phyloP scores from a whole-genome alignment of 768 basidiomycete species.

The Lactarius hengduanensis region DNA sequence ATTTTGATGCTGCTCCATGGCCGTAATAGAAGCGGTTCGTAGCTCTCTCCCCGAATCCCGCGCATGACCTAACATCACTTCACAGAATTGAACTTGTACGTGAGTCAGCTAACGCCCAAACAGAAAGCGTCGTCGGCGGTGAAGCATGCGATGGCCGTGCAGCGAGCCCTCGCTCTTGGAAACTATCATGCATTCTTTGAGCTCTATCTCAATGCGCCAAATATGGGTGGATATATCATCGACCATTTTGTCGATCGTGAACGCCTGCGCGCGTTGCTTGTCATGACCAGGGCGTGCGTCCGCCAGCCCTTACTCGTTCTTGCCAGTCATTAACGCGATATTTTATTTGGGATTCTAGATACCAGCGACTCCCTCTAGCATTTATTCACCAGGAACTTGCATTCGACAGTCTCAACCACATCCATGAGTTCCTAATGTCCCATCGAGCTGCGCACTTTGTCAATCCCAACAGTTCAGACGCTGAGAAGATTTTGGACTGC shows the following conservation, averaged over 20 bases:
- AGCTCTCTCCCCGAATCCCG: conserved; percentile 1
- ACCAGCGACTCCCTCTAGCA: conserved; percentile 69
- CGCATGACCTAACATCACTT: conserved; percentile 9
- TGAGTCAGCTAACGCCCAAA: conserved; percentile 94
- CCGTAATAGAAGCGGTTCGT: conserved; percentile 86
- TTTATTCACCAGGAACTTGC: conserved; percentile 82
- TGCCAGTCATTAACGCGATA: conserved; percentile 4
- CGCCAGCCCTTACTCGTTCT: conserved; percentile 10
- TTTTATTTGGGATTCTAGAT: conserved; percentile 50
- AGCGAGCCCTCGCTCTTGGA: conserved; percentile 84
- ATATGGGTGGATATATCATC: conserved; percentile 99
- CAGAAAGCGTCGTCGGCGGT: conserved; percentile 83
- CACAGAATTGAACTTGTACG: conserved; percentile 89
- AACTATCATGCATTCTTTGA: conserved; percentile 94
- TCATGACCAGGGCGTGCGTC: conserved; percentile 91
- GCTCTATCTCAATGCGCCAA: conserved; percentile 78
- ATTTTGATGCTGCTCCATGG: conserved; percentile 96
- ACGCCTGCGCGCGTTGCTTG: conserved; percentile 78
- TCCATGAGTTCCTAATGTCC: conserved; percentile 65
- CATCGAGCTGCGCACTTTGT: conserved; percentile 68
- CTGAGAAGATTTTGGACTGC: conserved; percentile 69
- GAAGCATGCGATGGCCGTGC: conserved; percentile 85
- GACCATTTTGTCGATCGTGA: conserved; percentile 97
- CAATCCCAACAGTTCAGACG: conserved; percentile 60
- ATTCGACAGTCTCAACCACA: conserved; percentile 65